Evolutionary conservation across 768 basidiomycete species (phyloP).

Genomic region (Pulveroboletus frians): DNA sequence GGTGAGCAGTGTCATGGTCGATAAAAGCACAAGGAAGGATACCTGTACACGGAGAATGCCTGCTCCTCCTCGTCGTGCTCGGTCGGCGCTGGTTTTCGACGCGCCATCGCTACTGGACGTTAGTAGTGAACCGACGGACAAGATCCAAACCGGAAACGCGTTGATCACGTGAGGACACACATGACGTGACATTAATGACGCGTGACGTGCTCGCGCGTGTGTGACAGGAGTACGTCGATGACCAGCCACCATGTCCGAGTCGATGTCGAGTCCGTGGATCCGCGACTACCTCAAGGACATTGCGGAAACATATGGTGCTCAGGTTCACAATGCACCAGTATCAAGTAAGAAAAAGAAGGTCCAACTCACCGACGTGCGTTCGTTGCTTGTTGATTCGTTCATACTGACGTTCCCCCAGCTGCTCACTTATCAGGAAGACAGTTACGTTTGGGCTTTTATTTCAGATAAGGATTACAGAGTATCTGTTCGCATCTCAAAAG

Average conservation of each 20-base stretch:
- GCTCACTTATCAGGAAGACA: constrained; percentile 43
- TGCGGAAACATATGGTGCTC: constrained; percentile 49
- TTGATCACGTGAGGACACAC: constrained; percentile 13
- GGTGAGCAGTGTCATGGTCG: not conserved
- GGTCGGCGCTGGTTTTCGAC: constrained; percentile 21
- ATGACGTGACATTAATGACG: constrained; percentile 16
- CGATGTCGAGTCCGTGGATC: constrained; percentile 50
- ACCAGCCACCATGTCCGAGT: constrained; percentile 32
- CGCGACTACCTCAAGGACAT: constrained; percentile 43
- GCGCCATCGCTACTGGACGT: constrained; percentile 10
- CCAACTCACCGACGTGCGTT: constrained; percentile 53
- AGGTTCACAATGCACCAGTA: constrained; percentile 25
- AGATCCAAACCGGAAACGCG: constrained; percentile 7
- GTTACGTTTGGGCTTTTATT: constrained; percentile 56
- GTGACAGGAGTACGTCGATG: constrained; percentile 5
- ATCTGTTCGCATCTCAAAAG: constrained; percentile 50
- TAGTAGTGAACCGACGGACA: too few species aligned
- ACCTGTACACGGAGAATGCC: constrained; percentile 5
- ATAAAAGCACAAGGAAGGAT: not conserved
- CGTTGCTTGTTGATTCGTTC: not conserved
- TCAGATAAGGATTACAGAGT: constrained; percentile 54
- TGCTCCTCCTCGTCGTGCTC: constrained; percentile 4
- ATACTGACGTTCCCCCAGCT: constrained; percentile 40
- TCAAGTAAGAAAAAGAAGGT: constrained; percentile 44
- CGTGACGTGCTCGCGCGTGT: constrained; percentile 15